Evolutionary conservation across 129 eudicot genomes (phyloP).

Genomic region (Flaveria trinervia): DNA sequence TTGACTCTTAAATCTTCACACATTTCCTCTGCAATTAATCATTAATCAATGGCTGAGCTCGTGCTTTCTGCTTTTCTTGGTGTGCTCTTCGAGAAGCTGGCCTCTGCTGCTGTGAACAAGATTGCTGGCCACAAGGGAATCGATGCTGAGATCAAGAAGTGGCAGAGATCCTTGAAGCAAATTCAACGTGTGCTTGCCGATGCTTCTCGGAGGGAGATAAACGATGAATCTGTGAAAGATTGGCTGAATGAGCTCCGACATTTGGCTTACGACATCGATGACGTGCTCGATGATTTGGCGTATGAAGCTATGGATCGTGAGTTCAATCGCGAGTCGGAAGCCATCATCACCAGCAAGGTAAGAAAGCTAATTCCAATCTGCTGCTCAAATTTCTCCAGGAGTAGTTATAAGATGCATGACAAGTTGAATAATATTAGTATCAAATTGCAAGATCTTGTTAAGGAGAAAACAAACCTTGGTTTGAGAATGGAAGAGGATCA

Average conservation of each 20-base stretch:
- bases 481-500: not conserved
- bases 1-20: too few species aligned
- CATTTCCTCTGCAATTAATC: too few species aligned
- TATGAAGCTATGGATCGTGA: not conserved
- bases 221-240: not conserved
- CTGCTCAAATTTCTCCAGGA: not conserved
- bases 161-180: not conserved
- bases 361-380: not conserved
- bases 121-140: not conserved
- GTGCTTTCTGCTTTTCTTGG: not conserved
- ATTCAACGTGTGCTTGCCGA: not conserved
- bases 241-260: not conserved
- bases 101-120: not conserved
- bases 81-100: not conserved
- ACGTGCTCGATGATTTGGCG: not conserved
- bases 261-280: slow-evolving; percentile 4
- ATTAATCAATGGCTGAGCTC: not conserved
- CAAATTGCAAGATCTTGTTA: not conserved
- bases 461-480: not conserved
- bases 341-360: not conserved
- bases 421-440: not conserved
- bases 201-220: slow-evolving; percentile 5
- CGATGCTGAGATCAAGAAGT: not conserved
- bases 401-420: not conserved
- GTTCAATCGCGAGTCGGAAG: not conserved